Conservation (phyloP, 2,329 filamentous ascomycete genomes). For the Talaromyces atroroseus region DNA sequence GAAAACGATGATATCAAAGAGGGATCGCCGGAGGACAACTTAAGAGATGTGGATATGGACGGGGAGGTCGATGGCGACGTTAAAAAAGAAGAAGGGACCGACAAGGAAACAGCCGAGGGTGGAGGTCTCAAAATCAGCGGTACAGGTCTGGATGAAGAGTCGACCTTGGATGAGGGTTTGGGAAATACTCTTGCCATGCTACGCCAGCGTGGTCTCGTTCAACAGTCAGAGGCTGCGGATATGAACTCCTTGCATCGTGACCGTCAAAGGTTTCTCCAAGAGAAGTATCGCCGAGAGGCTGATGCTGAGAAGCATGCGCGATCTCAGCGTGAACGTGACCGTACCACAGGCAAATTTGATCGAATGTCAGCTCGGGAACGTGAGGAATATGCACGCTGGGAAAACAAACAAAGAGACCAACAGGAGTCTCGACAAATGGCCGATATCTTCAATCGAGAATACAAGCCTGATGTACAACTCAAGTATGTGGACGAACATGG, state of each 20-base stretch:
- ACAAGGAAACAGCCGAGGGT: constrained; percentile 42
- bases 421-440: constrained; percentile 75
- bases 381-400: constrained; percentile 80
- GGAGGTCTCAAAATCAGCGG: constrained; percentile 52
- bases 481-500: constrained; percentile 89
- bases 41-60: constrained; percentile 26
- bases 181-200: constrained; percentile 78
- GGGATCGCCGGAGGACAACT: constrained; percentile 17
- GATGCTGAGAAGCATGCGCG: constrained; percentile 76
- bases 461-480: constrained; percentile 85
- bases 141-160: constrained; percentile 79
- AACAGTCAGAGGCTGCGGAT: constrained; percentile 56
- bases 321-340: constrained; percentile 80
- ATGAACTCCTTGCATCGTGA: constrained; percentile 64
- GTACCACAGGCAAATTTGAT: constrained; percentile 72
- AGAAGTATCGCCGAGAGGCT: constrained; percentile 69
- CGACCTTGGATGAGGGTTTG: constrained; percentile 69
- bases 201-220: constrained; percentile 75
- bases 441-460: constrained; percentile 78
- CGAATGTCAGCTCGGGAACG: constrained; percentile 86
- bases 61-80: constrained; percentile 51
- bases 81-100: constrained; percentile 42
- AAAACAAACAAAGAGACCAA: constrained; percentile 83
- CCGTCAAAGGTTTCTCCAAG: constrained; percentile 71
- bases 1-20: constrained; percentile 19